A percentile compares a stretch with the other conserved stretches of the same genome.
phyloP scores from a whole-genome alignment of 805 yeast genomes.

The Pichia exigua region DNA sequence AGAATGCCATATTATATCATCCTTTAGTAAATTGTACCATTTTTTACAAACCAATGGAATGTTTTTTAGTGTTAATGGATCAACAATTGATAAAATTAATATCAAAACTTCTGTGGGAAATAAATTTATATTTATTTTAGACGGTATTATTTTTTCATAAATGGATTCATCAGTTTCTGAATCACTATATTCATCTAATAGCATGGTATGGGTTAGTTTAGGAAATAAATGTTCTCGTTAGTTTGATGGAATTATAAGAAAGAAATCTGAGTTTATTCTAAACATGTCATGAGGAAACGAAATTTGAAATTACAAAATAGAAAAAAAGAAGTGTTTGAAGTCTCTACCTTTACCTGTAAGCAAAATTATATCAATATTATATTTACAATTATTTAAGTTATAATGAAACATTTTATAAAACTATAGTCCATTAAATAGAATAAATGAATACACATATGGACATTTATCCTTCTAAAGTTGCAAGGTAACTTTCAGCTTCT shows the following conservation, averaged over 20 bases:
- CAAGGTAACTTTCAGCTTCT: slow-evolving; percentile 79
- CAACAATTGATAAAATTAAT: slow-evolving; percentile 37
- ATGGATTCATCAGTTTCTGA: not conserved
- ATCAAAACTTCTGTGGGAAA: slow-evolving; percentile 44
- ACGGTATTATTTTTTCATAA: not conserved
- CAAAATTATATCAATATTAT: no score
- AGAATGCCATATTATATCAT: slow-evolving; percentile 40
- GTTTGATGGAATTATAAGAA: not conserved
- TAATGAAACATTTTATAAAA: not conserved
- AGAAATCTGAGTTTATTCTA: not conserved
- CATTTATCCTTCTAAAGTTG: slow-evolving; percentile 36
- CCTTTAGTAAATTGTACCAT: slow-evolving; percentile 40
- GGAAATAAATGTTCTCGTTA: not conserved
- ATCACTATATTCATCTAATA: not conserved
- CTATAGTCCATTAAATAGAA: not conserved
- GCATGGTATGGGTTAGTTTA: not conserved
- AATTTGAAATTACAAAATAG: not conserved
- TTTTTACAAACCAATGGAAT: slow-evolving; percentile 38
- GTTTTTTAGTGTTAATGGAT: slow-evolving; percentile 35
- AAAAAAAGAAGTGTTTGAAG: not conserved
- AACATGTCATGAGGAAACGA: not conserved
- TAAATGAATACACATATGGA: not conserved
- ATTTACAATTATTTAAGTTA: not conserved
- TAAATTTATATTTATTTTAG: slow-evolving; percentile 13
- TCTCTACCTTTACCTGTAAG: no score